Conservation (phyloP, 805 yeast genomes). For the Zygosaccharomyces kombuchaensis region DNA sequence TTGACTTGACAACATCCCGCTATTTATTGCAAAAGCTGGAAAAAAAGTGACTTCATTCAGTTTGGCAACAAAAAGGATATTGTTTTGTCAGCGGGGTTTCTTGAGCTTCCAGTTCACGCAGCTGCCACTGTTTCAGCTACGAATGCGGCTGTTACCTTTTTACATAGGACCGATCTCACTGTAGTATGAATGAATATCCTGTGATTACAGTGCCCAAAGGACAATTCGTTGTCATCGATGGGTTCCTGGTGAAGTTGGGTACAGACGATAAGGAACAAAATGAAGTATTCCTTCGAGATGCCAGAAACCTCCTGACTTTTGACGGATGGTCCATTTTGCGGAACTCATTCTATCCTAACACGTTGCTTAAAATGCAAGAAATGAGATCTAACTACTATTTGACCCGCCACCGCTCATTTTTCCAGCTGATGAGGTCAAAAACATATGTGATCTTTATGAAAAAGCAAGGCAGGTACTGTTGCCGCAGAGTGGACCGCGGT, state of each 20-base stretch:
- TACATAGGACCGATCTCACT: background rate
- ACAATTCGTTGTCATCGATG: conserved; percentile 11
- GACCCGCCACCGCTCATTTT: conserved; percentile 6
- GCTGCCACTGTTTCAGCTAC: background rate
- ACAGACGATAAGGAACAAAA: conserved; percentile 1
- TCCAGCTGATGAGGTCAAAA: conserved; percentile 6
- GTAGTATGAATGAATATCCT: conserved; percentile 8
- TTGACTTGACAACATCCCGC: background rate
- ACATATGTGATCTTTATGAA: conserved; percentile 9
- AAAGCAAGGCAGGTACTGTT: conserved; percentile 9
- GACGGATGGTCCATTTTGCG: conserved; percentile 3
- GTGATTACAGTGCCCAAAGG: conserved; percentile 9
- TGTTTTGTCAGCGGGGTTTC: background rate
- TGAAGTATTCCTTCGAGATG: conserved; percentile 1
- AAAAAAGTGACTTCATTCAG: background rate
- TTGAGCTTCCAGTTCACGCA: background rate
- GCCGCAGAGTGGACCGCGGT: conserved; percentile 7
- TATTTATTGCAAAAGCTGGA: too few species aligned
- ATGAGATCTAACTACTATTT: conserved; percentile 9
- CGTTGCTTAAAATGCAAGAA: conserved; percentile 6
- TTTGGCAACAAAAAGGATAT: background rate
- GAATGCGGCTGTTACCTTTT: background rate
- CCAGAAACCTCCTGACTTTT: background rate
- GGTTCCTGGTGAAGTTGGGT: conserved; percentile 9
- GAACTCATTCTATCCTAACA: conserved; percentile 3